Percentiles rank a stretch among this genome's conserved stretches.
Conservation (phyloP, 2,329 filamentous ascomycete genomes). For the Aureobasidium zeae region DNA sequence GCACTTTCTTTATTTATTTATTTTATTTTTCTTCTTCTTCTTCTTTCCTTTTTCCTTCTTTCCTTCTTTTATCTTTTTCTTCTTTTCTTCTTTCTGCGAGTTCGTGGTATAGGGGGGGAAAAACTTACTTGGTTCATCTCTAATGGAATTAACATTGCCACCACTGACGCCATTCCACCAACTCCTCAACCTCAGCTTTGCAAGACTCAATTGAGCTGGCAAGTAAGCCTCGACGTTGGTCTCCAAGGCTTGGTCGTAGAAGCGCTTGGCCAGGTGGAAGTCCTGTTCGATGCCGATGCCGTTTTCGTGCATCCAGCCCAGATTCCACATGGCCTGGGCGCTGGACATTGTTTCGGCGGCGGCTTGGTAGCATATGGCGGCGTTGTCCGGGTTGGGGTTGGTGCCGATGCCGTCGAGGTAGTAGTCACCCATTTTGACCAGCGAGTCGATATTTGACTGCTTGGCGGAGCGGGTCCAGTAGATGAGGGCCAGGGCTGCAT, state of each 20-base stretch:
- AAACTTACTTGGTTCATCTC: slow-evolving; percentile 51
- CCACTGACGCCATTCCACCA: slow-evolving; percentile 92
- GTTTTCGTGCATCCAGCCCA: slow-evolving; percentile 99
- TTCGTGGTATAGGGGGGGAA: background rate
- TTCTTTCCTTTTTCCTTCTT: too few species aligned
- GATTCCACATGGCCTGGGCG: slow-evolving; percentile 90
- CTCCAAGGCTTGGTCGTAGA: slow-evolving; percentile 85
- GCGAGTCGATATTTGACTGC: slow-evolving; percentile 83
- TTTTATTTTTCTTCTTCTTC: too few species aligned
- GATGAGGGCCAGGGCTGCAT: slow-evolving; percentile 64
- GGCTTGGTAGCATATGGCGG: slow-evolving; percentile 83
- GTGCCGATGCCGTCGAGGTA: slow-evolving; percentile 72
- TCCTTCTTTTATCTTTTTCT: too few species aligned
- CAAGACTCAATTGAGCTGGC: slow-evolving; percentile 76
- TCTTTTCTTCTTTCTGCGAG: too few species aligned
- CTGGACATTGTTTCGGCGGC: slow-evolving; percentile 87
- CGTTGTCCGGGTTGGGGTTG: slow-evolving; percentile 56
- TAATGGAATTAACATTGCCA: slow-evolving; percentile 85
- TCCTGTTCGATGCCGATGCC: slow-evolving; percentile 87
- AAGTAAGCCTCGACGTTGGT: slow-evolving; percentile 88
- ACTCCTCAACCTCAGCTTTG: slow-evolving; percentile 75
- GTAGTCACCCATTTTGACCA: slow-evolving; percentile 98
- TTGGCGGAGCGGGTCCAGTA: slow-evolving; percentile 94
- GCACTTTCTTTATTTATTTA: too few species aligned
- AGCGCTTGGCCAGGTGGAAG: slow-evolving; percentile 92